Evolutionary conservation across 257 asterid species (phyloP).

Genomic region (Plantago elongata): DNA sequence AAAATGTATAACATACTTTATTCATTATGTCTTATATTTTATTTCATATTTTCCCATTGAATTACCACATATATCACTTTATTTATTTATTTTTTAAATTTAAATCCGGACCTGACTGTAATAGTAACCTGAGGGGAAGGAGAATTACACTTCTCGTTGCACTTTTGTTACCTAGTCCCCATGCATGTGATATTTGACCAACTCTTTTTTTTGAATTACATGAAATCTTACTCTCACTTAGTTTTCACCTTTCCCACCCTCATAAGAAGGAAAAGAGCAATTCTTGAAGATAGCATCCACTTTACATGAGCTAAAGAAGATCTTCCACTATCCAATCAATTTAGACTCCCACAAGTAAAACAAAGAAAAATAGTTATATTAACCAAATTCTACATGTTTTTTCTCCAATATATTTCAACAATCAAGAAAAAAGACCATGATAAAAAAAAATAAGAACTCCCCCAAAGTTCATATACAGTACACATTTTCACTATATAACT

Average conservation of each 20-base stretch:
- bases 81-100: no score
- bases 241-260: constrained; percentile 4
- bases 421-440: no score
- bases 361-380: not conserved
- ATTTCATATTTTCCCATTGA: no score
- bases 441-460: no score
- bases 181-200: not conserved
- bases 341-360: not conserved
- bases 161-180: constrained; percentile 12
- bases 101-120: no score
- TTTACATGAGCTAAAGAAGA: not conserved
- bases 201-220: constrained; percentile 8
- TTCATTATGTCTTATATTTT: no score
- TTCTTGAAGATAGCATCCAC: not conserved
- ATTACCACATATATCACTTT: no score
- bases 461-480: no score
- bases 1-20: no score
- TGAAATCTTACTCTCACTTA: constrained; percentile 10
- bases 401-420: not conserved
- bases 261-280: not conserved
- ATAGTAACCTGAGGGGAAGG: no score
- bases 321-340: not conserved
- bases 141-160: not conserved
- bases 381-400: not conserved
- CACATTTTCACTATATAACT: no score